Conservation (phyloP, 306 rosid genomes). For the Citrullus colocynthis region DNA sequence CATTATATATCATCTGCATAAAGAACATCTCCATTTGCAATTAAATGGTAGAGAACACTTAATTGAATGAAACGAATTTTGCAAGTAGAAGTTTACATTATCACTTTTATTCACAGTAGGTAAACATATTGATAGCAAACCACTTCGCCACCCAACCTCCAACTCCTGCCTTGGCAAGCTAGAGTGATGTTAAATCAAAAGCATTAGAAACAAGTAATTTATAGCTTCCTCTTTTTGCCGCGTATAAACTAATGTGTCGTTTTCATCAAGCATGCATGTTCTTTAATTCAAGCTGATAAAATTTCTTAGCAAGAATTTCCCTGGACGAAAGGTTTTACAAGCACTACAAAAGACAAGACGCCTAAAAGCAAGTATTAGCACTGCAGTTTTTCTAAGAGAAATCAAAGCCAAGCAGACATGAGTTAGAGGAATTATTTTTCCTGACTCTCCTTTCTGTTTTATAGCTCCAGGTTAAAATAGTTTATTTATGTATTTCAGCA, state of each 20-base stretch:
- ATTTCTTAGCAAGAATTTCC: neutral
- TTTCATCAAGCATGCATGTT: neutral
- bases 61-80: neutral
- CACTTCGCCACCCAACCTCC: neutral
- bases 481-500: neutral
- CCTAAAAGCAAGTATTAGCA: neutral
- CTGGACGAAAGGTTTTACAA: neutral
- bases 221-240: neutral
- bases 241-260: neutral
- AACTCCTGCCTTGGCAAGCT: neutral
- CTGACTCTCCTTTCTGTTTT: neutral
- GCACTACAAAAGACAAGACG: neutral
- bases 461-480: neutral
- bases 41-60: neutral
- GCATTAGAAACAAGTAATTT: neutral
- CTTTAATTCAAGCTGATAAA: neutral
- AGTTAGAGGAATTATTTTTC: neutral
- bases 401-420: neutral
- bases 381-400: neutral
- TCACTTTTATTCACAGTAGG: neutral
- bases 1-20: neutral
- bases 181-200: neutral
- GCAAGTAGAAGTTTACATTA: neutral
- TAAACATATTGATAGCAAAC: neutral
- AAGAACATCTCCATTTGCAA: neutral